Base-by-base conservation (phyloP, 1,139 yeast species). In the Yamadazyma atmosphaerica region DNA sequence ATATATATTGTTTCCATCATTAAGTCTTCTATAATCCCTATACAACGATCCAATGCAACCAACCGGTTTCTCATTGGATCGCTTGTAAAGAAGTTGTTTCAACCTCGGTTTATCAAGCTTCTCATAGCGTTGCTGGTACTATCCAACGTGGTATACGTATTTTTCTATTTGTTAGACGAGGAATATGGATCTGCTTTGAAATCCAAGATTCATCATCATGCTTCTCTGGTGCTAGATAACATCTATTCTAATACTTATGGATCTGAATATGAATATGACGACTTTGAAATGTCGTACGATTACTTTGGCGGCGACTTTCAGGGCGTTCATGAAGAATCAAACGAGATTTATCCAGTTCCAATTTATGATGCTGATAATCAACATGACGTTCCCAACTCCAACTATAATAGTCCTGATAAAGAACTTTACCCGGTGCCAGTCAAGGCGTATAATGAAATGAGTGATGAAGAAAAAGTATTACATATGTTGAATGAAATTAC, bases 271-370 rank as follows among this genome's bases (percentile, higher is more conserved):
- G 13, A 16, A 9, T 23, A 38, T 30, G 22, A 32, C 11, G 36
- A 33, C 25, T 24, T 28, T 28, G 25, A 43, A 79, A 81, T n/a
- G 79, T 73, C 3, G 76, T 71, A 38, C 69, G 42, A 34, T 4
- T 60, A 19, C n/a, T n/a, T n/a, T n/a, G n/a, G n/a, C n/a, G n/a
- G n/a, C n/a, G n/a, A n/a, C n/a, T n/a, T n/a, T n/a, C n/a, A n/a
- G n/a, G n/a, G n/a, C n/a, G n/a, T n/a, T n/a, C n/a, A n/a, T n/a
- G n/a, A n/a, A n/a, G n/a, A n/a, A n/a, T n/a, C n/a, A n/a, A n/a
- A n/a, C n/a, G n/a, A n/a, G n/a, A n/a, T n/a, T n/a, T n/a, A n/a
- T n/a, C n/a, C n/a, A n/a, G 14, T 11, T 12, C 14, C 14, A n/a
- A 25, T 11, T 12, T 12, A 25, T 11, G 14, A 36, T 40, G 22